Percentiles rank a stretch among this genome's conserved stretches.
These are phyloP conservation scores for Uronychia setigera DNA, from an alignment of 73 alveolate genomes.

Conservation along the genomic window DNA sequence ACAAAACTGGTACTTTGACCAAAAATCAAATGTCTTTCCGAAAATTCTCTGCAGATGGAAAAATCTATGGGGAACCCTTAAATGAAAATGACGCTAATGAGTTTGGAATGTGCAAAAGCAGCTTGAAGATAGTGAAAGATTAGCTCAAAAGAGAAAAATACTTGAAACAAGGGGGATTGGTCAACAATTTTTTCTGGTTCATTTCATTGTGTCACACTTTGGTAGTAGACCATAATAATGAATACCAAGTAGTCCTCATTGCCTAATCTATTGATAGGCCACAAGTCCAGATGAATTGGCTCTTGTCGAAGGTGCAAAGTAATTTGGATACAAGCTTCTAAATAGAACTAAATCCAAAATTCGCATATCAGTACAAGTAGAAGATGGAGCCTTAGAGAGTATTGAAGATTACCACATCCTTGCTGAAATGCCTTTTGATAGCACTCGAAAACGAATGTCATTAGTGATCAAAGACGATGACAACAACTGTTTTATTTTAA, in stretches of 20 bases:
- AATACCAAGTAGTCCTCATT: constrained; percentile 28
- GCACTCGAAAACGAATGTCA: constrained; percentile 83
- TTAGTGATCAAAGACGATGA: constrained; percentile 43
- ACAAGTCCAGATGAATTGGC: constrained; percentile 85
- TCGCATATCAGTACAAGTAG: no score
- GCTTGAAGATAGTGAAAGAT: constrained; percentile 6
- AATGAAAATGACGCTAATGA: constrained; percentile 51
- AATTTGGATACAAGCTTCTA: neutral
- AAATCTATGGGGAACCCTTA: constrained; percentile 73
- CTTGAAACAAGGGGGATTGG: neutral
- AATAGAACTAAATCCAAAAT: constrained; percentile 2
- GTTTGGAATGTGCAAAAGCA: constrained; percentile 53
- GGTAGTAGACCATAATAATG: constrained; percentile 67
- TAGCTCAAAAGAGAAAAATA: constrained; percentile 3
- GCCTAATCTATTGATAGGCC: constrained; percentile 66
- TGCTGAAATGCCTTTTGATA: constrained; percentile 79
- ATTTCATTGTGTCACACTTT: constrained; percentile 78
- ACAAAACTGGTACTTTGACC: constrained; percentile 89
- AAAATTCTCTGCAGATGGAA: constrained; percentile 74
- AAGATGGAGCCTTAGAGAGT: constrained; percentile 49
- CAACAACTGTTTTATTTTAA: constrained; percentile 49
- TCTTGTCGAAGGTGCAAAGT: constrained; percentile 12
- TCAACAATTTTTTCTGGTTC: constrained; percentile 53
- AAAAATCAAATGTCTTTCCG: constrained; percentile 80
- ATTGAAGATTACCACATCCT: constrained; percentile 64